These are phyloP conservation scores for Alternaria ventricosa DNA, from an alignment of 2,329 filamentous ascomycete genomes.

Conservation along the genomic window DNA sequence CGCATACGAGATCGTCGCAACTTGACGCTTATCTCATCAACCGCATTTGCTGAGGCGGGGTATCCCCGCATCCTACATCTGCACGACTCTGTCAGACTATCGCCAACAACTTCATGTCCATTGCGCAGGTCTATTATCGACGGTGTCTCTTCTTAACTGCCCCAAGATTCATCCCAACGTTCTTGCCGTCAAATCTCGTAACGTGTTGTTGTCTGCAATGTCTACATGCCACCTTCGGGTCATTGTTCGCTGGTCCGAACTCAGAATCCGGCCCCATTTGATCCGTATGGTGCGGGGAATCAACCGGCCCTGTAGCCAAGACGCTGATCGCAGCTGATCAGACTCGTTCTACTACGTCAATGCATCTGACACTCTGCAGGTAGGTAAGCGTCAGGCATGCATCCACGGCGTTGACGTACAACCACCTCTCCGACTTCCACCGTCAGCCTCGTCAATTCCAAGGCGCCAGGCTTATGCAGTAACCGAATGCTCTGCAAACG, in stretches of 20 bases:
- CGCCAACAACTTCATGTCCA: constrained; percentile 21
- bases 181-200: not conserved
- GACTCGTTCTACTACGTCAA: constrained; percentile 5
- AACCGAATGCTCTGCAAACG: not conserved
- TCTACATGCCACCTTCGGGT: not conserved
- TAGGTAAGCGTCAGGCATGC: constrained; percentile 20
- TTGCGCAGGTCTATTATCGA: constrained; percentile 2
- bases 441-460: not conserved
- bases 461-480: not conserved
- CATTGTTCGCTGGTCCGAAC: not conserved
- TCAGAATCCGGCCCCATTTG: not conserved
- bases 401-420: constrained; percentile 22
- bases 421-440: constrained; percentile 4
- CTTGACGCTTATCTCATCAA: not conserved
- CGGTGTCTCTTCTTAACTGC: not conserved
- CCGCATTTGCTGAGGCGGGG: constrained; percentile 3
- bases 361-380: constrained; percentile 26
- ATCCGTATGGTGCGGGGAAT: constrained; percentile 17
- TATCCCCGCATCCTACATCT: not conserved
- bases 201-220: not conserved
- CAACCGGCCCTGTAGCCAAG: constrained; percentile 15
- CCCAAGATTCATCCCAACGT: not conserved
- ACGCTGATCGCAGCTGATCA: constrained; percentile 17
- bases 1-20: not conserved
- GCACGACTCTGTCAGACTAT: not conserved